phyloP scores from a whole-genome alignment of 169 alveolate species.

The Plasmodium billcollinsi region DNA sequence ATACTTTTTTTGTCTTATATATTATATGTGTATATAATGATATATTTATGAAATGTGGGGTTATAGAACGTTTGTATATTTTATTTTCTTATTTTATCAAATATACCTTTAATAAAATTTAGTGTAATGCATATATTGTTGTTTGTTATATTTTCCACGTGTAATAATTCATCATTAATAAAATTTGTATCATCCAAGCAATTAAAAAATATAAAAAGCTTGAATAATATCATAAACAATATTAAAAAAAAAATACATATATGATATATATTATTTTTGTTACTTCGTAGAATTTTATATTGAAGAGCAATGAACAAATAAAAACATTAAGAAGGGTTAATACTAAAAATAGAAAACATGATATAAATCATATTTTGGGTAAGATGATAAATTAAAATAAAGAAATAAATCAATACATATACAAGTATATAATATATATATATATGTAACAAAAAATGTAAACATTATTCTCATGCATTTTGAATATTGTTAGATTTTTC shows the following conservation, averaged over 20 bases:
- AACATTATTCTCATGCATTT: neutral
- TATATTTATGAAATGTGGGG: too few relatives aligned
- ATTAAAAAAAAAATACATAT: neutral
- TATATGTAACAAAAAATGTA: neutral
- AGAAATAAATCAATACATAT: neutral
- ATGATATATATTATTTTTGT: neutral
- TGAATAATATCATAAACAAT: too few relatives aligned
- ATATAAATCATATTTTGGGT: slow-evolving; percentile 34
- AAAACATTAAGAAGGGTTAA: slow-evolving; percentile 29
- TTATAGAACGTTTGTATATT: too few relatives aligned
- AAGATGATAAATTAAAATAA: slow-evolving; percentile 9
- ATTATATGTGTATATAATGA: too few relatives aligned
- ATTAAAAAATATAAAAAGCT: too few relatives aligned
- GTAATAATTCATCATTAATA: too few relatives aligned
- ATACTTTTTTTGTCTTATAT: too few relatives aligned
- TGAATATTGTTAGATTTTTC: slow-evolving; percentile 26
- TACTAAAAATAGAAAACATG: slow-evolving; percentile 23
- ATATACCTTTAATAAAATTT: too few relatives aligned
- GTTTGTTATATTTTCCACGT: too few relatives aligned
- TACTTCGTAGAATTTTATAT: slow-evolving; percentile 28
- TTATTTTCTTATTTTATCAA: too few relatives aligned
- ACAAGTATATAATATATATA: neutral
- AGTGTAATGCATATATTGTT: too few relatives aligned
- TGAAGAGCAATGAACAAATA: slow-evolving; percentile 12
- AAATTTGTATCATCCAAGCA: too few relatives aligned